These are phyloP conservation scores for Cladophialophora immunda DNA, from an alignment of 2,329 filamentous ascomycete genomes.

Conservation along the genomic window DNA sequence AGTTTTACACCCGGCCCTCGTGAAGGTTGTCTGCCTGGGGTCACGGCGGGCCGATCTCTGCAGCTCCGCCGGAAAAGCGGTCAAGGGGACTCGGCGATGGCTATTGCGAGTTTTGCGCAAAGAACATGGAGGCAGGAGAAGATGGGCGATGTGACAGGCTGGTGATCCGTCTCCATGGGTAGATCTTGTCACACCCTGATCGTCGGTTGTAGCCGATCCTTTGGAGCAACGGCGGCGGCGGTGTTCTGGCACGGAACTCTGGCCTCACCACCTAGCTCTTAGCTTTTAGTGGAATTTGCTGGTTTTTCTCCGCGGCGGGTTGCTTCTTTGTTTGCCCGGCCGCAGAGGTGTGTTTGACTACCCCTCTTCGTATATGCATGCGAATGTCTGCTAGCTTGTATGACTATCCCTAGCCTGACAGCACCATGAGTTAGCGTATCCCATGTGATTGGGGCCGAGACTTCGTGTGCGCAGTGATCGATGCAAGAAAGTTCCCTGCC, in stretches of 20 bases:
- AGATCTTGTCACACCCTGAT: slow-evolving; percentile 9
- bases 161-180: not conserved
- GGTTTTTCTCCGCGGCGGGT: not conserved
- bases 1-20: slow-evolving; percentile 68
- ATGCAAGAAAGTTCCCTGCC: not conserved
- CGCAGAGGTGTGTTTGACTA: not conserved
- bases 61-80: not conserved
- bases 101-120: not conserved
- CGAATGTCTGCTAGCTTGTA: not conserved
- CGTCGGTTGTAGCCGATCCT: slow-evolving; percentile 4
- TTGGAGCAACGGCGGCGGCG: not conserved
- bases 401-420: not conserved
- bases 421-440: not conserved
- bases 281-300: not conserved
- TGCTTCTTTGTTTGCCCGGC: not conserved
- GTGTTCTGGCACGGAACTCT: slow-evolving; percentile 8
- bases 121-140: not conserved
- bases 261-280: slow-evolving; percentile 6
- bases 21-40: not conserved
- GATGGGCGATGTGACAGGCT: not conserved
- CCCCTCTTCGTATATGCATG: slow-evolving; percentile 2
- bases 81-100: not conserved
- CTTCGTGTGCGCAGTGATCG: not conserved
- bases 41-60: not conserved
- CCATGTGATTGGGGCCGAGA: slow-evolving; percentile 4